Percentiles rank a stretch among this genome's conserved stretches.
Evolutionary conservation across 225 moss, liverwort and hornwort genomes (phyloP).

Genomic region (Pseudoscleropodium purum): DNA sequence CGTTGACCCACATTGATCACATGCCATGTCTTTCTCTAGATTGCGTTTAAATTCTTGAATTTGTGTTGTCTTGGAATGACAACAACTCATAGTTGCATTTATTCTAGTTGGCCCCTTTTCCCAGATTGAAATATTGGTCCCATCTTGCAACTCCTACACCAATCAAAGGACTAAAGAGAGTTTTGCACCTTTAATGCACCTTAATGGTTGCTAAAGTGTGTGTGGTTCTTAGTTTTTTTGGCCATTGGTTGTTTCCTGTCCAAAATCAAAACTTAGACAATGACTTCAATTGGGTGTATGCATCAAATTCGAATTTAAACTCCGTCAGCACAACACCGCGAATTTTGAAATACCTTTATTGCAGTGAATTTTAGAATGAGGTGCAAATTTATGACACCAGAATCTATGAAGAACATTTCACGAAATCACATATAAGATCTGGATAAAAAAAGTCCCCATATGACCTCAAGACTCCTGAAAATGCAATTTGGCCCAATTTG

Average conservation of each 20-base stretch:
- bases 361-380: neutral
- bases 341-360: neutral
- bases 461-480: neutral
- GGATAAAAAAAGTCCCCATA: neutral
- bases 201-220: neutral
- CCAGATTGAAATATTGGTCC: neutral
- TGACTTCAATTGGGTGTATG: neutral
- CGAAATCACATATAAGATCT: neutral
- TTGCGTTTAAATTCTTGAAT: neutral
- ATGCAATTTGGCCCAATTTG: neutral
- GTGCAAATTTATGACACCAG: no score
- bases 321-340: neutral
- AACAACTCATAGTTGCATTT: neutral
- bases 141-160: neutral
- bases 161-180: neutral
- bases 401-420: neutral
- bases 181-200: neutral
- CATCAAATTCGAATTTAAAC: no score
- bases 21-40: neutral
- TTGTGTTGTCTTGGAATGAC: neutral
- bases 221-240: no score
- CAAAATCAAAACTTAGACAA: neutral
- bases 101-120: neutral
- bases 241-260: neutral
- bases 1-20: neutral